Percentiles rank a stretch among this genome's conserved stretches.
phyloP scores from a whole-genome alignment of 2,329 filamentous ascomycete genomes.

The Microdochium paspali region DNA sequence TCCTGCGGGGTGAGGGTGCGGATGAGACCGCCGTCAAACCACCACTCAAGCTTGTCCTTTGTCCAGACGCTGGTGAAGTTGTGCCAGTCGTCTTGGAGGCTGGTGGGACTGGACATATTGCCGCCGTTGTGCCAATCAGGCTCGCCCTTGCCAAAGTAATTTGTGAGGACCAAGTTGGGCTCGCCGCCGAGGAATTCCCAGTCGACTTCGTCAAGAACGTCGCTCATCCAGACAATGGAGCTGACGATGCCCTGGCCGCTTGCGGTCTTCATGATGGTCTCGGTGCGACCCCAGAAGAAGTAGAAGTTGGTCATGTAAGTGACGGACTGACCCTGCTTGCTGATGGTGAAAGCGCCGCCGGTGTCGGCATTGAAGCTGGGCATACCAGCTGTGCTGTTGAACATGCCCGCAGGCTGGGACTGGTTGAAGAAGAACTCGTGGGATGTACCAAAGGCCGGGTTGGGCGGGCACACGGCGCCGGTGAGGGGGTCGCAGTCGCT shows the following conservation, averaged over 20 bases:
- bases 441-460: slow-evolving; percentile 60
- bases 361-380: slow-evolving; percentile 49
- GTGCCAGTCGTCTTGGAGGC: slow-evolving; percentile 53
- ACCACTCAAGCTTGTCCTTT: slow-evolving; percentile 54
- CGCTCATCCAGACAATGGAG: slow-evolving; percentile 73
- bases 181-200: slow-evolving; percentile 74
- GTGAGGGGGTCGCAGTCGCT: slow-evolving; percentile 73
- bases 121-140: slow-evolving; percentile 53
- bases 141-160: slow-evolving; percentile 72
- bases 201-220: slow-evolving; percentile 81
- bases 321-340: slow-evolving; percentile 61
- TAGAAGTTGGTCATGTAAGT: slow-evolving; percentile 74
- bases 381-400: slow-evolving; percentile 59
- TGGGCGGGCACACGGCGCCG: slow-evolving; percentile 51
- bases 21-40: slow-evolving; percentile 57
- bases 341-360: slow-evolving; percentile 67
- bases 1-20: slow-evolving; percentile 54
- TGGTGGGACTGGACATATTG: slow-evolving; percentile 43
- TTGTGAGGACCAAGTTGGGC: slow-evolving; percentile 52
- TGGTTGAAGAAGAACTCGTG: slow-evolving; percentile 56
- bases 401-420: slow-evolving; percentile 49
- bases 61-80: slow-evolving; percentile 75
- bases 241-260: slow-evolving; percentile 68
- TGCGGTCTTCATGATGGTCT: slow-evolving; percentile 70
- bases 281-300: slow-evolving; percentile 76